Evolutionary conservation across 2,329 filamentous ascomycete genomes (phyloP).

Genomic region (Colletotrichum incanum): DNA sequence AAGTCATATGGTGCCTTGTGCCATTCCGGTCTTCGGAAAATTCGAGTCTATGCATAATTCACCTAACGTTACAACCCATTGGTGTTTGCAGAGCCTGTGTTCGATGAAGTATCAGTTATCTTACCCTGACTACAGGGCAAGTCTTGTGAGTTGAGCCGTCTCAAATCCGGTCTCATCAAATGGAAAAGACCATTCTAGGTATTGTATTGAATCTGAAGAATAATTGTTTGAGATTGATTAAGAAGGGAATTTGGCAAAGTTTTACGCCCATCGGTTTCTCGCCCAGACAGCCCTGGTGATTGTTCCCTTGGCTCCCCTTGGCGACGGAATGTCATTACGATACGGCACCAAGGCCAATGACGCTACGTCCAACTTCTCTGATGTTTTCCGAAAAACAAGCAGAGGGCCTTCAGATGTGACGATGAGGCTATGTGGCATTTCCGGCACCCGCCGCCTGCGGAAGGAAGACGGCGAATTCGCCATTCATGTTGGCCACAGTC

Average conservation of each 20-base stretch:
- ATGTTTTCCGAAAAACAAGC: too few relatives aligned
- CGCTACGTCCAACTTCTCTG: too few relatives aligned
- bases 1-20: too few relatives aligned
- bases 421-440: not conserved
- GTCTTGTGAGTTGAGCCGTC: not conserved
- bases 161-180: not conserved
- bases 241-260: not conserved
- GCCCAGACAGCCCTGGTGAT: not conserved
- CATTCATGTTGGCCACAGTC: constrained; percentile 51
- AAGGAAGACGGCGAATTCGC: constrained; percentile 54
- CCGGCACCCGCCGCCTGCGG: constrained; percentile 44
- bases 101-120: not conserved
- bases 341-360: too few relatives aligned
- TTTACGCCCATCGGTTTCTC: not conserved
- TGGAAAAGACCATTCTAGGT: not conserved
- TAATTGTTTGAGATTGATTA: not conserved
- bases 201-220: not conserved
- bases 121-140: not conserved
- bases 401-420: too few relatives aligned
- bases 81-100: not conserved
- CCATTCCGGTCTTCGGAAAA: too few relatives aligned
- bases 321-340: too few relatives aligned
- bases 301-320: not conserved
- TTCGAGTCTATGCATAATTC: too few relatives aligned
- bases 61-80: too few relatives aligned